These are phyloP conservation scores for Yarrowia sp. DNA, from an alignment of 805 yeast genomes.

Conservation along the genomic window DNA sequence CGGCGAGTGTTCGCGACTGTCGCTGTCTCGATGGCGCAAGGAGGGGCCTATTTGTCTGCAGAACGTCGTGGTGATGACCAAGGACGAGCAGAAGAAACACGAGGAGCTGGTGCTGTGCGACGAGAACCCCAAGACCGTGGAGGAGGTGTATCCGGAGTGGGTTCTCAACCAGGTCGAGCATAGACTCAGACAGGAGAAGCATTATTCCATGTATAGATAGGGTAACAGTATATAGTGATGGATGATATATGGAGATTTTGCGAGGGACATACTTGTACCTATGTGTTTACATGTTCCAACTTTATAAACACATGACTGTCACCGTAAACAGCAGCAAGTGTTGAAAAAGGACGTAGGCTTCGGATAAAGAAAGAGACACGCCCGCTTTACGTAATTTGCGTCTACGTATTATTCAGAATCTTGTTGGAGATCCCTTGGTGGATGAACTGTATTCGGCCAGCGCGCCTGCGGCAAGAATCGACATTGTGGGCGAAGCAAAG, in stretches of 20 bases:
- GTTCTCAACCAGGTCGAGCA: slow-evolving; percentile 59
- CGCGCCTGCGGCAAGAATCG: neutral
- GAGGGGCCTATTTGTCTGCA: slow-evolving; percentile 66
- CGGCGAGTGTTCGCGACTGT: slow-evolving; percentile 77
- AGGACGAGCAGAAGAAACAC: slow-evolving; percentile 82
- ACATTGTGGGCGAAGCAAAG: neutral
- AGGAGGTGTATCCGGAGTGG: slow-evolving; percentile 67
- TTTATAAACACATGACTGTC: too few relatives aligned
- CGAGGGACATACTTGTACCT: too few relatives aligned
- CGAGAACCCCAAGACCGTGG: slow-evolving; percentile 66
- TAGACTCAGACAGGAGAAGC: slow-evolving; percentile 37
- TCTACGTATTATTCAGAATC: neutral
- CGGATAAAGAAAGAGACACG: too few relatives aligned
- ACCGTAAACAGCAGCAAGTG: neutral
- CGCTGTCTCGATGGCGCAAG: slow-evolving; percentile 87
- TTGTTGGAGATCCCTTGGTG: neutral
- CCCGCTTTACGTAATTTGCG: neutral
- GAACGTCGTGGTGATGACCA: slow-evolving; percentile 86
- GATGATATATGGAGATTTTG: neutral
- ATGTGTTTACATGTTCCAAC: too few relatives aligned
- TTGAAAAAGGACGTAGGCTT: too few relatives aligned
- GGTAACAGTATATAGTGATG: neutral
- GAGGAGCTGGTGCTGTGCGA: slow-evolving; percentile 68
- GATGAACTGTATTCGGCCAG: neutral
- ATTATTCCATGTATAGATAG: slow-evolving; percentile 24